Evolutionary conservation across 2,329 filamentous ascomycete species (phyloP).

Genomic region (Exophiala bonariae): DNA sequence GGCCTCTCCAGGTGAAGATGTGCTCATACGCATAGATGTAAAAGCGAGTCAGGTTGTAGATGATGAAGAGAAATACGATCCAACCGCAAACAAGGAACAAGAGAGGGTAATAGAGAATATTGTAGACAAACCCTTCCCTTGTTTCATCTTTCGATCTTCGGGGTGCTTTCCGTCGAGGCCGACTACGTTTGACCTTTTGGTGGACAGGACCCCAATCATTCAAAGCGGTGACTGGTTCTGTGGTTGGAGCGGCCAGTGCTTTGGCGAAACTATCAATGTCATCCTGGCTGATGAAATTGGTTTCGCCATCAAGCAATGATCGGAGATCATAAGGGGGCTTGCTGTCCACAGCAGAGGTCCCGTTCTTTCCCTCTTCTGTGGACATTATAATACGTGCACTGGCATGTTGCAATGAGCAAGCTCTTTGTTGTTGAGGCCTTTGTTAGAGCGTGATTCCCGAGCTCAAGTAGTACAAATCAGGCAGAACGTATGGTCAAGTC

Average conservation of each 20-base stretch:
- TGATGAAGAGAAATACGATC: slow-evolving; percentile 70
- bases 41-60: slow-evolving; percentile 77
- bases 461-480: too few relatives aligned
- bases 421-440: too few relatives aligned
- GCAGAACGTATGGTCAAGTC: too few relatives aligned
- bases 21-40: slow-evolving; percentile 96
- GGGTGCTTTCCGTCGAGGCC: slow-evolving; percentile 44
- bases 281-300: slow-evolving; percentile 71
- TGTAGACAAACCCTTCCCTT: slow-evolving; percentile 87
- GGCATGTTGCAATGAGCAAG: too few relatives aligned
- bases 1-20: slow-evolving; percentile 83
- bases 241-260: slow-evolving; percentile 80
- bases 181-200: slow-evolving; percentile 61
- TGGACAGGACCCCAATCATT: slow-evolving; percentile 95
- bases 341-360: neutral
- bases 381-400: slow-evolving; percentile 9
- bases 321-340: slow-evolving; percentile 17
- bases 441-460: too few relatives aligned
- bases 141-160: slow-evolving; percentile 81
- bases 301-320: slow-evolving; percentile 72
- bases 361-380: slow-evolving; percentile 4
- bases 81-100: slow-evolving; percentile 77
- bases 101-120: slow-evolving; percentile 87
- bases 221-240: slow-evolving; percentile 76
- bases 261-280: slow-evolving; percentile 77